Percentiles rank a stretch among this genome's conserved stretches.
These are phyloP conservation scores for Prinsepia uniflora DNA, from an alignment of 306 rosid genomes.

Conservation along the genomic window DNA sequence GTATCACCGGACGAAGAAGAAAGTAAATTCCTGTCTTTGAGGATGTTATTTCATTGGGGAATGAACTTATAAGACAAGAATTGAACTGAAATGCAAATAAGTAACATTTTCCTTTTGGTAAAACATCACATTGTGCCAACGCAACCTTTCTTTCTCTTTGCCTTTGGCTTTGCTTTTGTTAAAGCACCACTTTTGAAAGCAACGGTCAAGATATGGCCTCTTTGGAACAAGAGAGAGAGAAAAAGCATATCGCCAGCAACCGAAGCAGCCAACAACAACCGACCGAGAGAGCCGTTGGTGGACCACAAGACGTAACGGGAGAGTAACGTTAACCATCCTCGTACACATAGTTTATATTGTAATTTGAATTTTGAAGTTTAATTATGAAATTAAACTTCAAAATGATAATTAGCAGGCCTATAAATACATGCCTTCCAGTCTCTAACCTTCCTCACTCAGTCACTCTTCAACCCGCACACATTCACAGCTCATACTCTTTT, in stretches of 20 bases:
- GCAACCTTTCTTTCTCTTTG: background rate
- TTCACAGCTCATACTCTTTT: background rate
- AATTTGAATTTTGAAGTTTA: background rate
- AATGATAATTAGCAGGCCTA: background rate
- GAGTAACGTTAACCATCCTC: slow-evolving; percentile 8
- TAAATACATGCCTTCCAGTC: slow-evolving; percentile 1
- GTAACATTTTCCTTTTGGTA: background rate
- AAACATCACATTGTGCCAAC: background rate
- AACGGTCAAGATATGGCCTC: background rate
- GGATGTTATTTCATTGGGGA: background rate
- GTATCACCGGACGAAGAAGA: no score
- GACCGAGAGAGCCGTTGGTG: slow-evolving; percentile 29
- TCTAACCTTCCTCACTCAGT: background rate
- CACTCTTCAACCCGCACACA: background rate
- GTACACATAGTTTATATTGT: background rate
- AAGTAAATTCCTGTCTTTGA: no score
- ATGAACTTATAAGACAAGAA: background rate
- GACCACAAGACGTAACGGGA: slow-evolving; percentile 9
- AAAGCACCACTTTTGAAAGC: background rate
- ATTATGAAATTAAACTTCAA: background rate
- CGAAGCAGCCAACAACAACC: background rate
- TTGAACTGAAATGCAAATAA: background rate
- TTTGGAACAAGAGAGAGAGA: background rate
- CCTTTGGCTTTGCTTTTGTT: background rate
- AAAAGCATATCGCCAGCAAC: no score